phyloP scores from a whole-genome alignment of 202 grass and related monocot species.

The Eragrostis tef region DNA sequence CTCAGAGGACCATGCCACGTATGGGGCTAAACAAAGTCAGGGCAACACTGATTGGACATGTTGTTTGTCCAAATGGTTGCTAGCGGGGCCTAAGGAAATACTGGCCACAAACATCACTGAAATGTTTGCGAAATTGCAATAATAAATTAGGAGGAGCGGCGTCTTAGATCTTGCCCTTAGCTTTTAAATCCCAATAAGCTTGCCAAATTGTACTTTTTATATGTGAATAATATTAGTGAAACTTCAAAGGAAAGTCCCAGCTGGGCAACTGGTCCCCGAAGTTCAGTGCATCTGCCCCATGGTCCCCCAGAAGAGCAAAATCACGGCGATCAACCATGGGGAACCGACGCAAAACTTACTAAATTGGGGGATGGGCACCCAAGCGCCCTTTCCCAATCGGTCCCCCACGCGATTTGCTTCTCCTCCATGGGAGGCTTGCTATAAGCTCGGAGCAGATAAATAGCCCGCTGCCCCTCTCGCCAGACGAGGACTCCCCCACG shows the following conservation, averaged over 20 bases:
- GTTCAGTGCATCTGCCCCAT: background rate
- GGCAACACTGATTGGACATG: background rate
- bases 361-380: background rate
- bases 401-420: constrained; percentile 17
- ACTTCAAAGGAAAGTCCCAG: background rate
- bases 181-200: background rate
- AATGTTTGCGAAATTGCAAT: background rate
- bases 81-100: background rate
- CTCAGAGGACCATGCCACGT: background rate
- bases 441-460: background rate
- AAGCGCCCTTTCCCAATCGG: background rate
- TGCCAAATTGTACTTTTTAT: background rate
- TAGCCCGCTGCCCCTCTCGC: background rate
- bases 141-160: background rate
- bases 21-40: background rate
- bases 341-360: background rate
- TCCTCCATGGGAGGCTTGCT: background rate
- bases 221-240: background rate
- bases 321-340: background rate
- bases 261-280: background rate
- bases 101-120: background rate
- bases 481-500: background rate
- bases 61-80: background rate
- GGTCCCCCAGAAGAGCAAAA: background rate
- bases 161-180: background rate